Percentiles rank a stretch among this genome's conserved stretches.
Evolutionary conservation across 768 basidiomycete species (phyloP).

Genomic region (Gelatoporia subvermispora): DNA sequence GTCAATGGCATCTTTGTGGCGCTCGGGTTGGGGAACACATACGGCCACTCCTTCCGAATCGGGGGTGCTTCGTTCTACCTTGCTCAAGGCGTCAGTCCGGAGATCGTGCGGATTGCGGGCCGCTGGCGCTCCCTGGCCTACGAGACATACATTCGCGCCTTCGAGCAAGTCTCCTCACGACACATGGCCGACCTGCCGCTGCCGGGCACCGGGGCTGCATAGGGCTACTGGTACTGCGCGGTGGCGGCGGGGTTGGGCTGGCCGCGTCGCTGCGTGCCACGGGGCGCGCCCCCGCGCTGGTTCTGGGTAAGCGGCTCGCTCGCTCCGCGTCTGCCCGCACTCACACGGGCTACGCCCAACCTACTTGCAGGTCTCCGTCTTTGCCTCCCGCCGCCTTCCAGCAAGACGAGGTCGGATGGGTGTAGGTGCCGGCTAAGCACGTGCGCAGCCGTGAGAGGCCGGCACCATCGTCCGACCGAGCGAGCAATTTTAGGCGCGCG

Average conservation of each 20-base stretch:
- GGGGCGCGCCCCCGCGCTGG: neutral
- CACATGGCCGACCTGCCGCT: slow-evolving; percentile 12
- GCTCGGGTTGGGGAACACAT: slow-evolving; percentile 27
- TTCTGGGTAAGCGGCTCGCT: slow-evolving; percentile 6
- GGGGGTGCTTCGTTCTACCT: slow-evolving; percentile 36
- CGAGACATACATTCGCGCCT: slow-evolving; percentile 32
- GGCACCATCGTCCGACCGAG: too few relatives aligned
- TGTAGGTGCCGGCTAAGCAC: too few relatives aligned
- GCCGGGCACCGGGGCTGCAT: too few relatives aligned
- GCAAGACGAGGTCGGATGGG: too few relatives aligned
- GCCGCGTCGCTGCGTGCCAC: slow-evolving; percentile 1
- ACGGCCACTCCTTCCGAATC: slow-evolving; percentile 40
- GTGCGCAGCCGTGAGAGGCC: too few relatives aligned
- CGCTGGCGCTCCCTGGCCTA: slow-evolving; percentile 37
- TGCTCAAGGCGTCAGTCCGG: slow-evolving; percentile 26
- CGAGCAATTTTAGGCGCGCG: too few relatives aligned
- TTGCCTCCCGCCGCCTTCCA: too few relatives aligned
- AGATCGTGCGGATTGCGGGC: slow-evolving; percentile 30
- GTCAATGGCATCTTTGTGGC: slow-evolving; percentile 28
- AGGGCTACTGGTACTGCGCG: neutral
- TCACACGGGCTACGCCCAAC: too few relatives aligned
- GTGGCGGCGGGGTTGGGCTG: slow-evolving; percentile 3
- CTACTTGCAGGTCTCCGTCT: too few relatives aligned
- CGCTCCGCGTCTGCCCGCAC: slow-evolving; percentile 2
- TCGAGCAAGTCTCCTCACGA: slow-evolving; percentile 28